These are phyloP conservation scores for Jacaranda copaia DNA, from an alignment of 257 asterid species.

Conservation along the genomic window DNA sequence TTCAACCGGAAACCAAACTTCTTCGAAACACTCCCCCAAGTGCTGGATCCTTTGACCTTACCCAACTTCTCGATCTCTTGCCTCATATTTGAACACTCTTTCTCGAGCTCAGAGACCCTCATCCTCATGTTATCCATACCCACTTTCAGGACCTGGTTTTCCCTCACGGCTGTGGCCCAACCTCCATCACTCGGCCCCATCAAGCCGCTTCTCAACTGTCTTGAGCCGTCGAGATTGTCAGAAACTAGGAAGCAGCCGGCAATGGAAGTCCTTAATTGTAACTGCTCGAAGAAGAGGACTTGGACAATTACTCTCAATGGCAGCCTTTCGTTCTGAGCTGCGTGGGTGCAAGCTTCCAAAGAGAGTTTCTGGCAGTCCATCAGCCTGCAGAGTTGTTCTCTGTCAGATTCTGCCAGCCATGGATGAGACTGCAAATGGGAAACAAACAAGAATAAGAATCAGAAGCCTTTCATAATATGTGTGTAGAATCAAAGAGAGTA, in stretches of 20 bases:
- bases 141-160: slow-evolving; percentile 95
- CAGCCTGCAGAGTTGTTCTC: slow-evolving; percentile 90
- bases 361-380: slow-evolving; percentile 99
- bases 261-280: slow-evolving; percentile 86
- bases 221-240: slow-evolving; percentile 88
- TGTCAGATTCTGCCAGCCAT: slow-evolving; percentile 85
- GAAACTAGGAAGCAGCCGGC: slow-evolving; percentile 97
- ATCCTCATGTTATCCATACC: slow-evolving; percentile 97
- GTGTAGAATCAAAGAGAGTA: not conserved
- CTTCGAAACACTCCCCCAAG: slow-evolving; percentile 83
- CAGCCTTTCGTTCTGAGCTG: slow-evolving; percentile 94
- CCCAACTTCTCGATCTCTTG: slow-evolving; percentile 89
- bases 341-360: slow-evolving; percentile 96
- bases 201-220: slow-evolving; percentile 84
- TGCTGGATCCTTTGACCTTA: slow-evolving; percentile 59
- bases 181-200: slow-evolving; percentile 71
- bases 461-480: not conserved
- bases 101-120: slow-evolving; percentile 92
- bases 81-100: slow-evolving; percentile 89
- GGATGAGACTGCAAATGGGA: slow-evolving; percentile 82
- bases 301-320: slow-evolving; percentile 87
- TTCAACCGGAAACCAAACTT: slow-evolving; percentile 78
- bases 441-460: not conserved
- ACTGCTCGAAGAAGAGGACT: slow-evolving; percentile 98
- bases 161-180: slow-evolving; percentile 82